phyloP scores from a whole-genome alignment of 495 filamentous ascomycete species.

The Penicillium chermesinum region DNA sequence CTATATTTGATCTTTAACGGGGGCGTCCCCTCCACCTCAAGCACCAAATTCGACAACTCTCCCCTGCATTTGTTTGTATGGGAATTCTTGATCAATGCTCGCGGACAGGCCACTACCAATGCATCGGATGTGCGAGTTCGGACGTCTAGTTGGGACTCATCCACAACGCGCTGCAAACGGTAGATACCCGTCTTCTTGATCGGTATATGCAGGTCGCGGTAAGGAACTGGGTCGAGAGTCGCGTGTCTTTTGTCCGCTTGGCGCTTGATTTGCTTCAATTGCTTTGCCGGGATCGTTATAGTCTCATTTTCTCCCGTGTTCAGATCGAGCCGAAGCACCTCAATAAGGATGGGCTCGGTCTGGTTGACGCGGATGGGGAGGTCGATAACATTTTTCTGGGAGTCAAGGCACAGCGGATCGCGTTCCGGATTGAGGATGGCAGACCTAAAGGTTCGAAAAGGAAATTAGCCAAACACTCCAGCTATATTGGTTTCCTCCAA shows the following conservation, averaged over 20 bases:
- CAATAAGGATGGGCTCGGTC: constrained; percentile 78
- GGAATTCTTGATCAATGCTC: constrained; percentile 61
- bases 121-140: constrained; percentile 67
- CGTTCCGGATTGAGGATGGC: constrained; percentile 79
- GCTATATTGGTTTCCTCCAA: no score
- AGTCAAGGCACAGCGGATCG: constrained; percentile 70
- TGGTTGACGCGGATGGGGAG: constrained; percentile 93
- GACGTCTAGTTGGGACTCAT: constrained; percentile 90
- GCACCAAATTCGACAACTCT: constrained; percentile 76
- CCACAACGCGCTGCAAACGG: constrained; percentile 73
- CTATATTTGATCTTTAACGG: constrained; percentile 92
- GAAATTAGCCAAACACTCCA: background rate
- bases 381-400: constrained; percentile 49
- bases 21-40: constrained; percentile 82
- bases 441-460: constrained; percentile 55
- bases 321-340: constrained; percentile 78
- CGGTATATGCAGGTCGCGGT: constrained; percentile 56
- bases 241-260: constrained; percentile 51
- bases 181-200: constrained; percentile 84
- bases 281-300: constrained; percentile 64
- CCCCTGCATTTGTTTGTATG: constrained; percentile 66
- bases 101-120: constrained; percentile 78
- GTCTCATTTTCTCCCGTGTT: constrained; percentile 73
- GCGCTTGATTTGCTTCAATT: constrained; percentile 62
- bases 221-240: constrained; percentile 42